Evolutionary conservation across 352 stramenopile species (phyloP), one percentile per base, ranked within the genome.

Genomic region (Pythium phragmitis): DNA sequence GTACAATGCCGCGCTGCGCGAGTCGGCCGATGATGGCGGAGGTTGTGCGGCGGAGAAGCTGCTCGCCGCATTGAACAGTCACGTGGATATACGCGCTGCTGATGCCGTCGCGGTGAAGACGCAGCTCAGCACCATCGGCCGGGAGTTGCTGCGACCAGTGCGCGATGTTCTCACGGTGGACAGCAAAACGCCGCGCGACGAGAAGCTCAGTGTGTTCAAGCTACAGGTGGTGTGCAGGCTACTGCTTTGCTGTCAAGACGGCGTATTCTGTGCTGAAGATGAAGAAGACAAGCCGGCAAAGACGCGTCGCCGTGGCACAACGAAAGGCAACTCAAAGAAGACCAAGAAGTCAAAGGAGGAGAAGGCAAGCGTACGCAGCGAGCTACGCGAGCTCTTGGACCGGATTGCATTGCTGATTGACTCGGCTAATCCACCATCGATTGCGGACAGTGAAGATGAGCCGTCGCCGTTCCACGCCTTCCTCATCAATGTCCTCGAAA

Each of bases 391-490:
- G 11, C 68, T 95, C 6, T 52, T 93, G 63, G 85, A 92, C n/a
- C 77, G 82, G 12, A 74, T 93, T 17, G 86, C 86, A 16, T 65
- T 95, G 63, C 67, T 91, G 17, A 64, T 93, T 48, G 86, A 93
- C 36, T 83, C 84, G 11, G 80, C 78, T 0, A 92, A 86, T 30
- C 81, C 81, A 21, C 69, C 77, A 28, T 88, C 78, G 17, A 75
- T 91, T 52, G 77, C 65, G 16, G 85, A 87, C 21, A 80, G 80
- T 19, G 80, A 89, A 33, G 81, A 89, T 36, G 68, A 70, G 17
- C 78, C 71, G 13, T 89, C 87, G 26, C 82, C 82, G 12, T 95
- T 95, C 62, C 80, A 90, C 37, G 54, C 78, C 13, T 90, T 94
- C 33, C 51, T 95, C 5, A 52, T 85, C 47, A 72, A 79, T 8